Conservation (phyloP, 176 grass and related monocot genomes). For the Lolium multiflorum region DNA sequence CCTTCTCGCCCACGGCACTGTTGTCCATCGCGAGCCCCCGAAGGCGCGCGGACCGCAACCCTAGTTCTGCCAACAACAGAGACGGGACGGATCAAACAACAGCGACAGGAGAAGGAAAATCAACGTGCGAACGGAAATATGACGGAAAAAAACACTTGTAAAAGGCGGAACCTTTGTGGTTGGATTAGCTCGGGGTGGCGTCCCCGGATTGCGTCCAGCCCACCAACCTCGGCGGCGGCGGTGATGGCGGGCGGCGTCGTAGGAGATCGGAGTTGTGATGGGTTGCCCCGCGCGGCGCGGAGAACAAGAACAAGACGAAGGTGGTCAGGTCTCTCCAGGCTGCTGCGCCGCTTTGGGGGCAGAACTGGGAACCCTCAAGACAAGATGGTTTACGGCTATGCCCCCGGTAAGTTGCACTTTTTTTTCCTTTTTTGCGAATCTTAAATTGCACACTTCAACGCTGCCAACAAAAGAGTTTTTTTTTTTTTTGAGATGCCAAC, state of each 20-base stretch:
- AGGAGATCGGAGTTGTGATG: constrained; percentile 3
- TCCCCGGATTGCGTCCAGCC: not conserved
- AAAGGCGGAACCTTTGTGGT: not conserved
- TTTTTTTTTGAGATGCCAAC: not conserved
- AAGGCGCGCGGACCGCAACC: constrained; percentile 36
- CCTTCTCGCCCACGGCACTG: constrained; percentile 19
- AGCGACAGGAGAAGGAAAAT: not conserved
- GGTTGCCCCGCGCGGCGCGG: constrained; percentile 31
- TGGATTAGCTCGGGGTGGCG: not conserved
- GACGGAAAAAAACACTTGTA: not conserved
- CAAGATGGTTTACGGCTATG: not conserved
- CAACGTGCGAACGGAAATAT: not conserved
- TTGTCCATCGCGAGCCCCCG: constrained; percentile 38
- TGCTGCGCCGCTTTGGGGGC: constrained; percentile 14
- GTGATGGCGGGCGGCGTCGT: not conserved
- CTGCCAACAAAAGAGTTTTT: not conserved
- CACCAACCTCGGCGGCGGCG: constrained; percentile 36
- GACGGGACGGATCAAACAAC: constrained; percentile 52
- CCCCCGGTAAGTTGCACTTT: not conserved
- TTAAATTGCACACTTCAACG: not conserved
- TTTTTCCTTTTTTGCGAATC: no score
- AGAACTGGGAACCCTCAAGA: not conserved
- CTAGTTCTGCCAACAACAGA: constrained; percentile 30
- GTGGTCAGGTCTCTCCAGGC: constrained; percentile 21
- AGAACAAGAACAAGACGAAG: not conserved